phyloP scores from a whole-genome alignment of 2,329 filamentous ascomycete genomes.

The Delphinella strobiligena region DNA sequence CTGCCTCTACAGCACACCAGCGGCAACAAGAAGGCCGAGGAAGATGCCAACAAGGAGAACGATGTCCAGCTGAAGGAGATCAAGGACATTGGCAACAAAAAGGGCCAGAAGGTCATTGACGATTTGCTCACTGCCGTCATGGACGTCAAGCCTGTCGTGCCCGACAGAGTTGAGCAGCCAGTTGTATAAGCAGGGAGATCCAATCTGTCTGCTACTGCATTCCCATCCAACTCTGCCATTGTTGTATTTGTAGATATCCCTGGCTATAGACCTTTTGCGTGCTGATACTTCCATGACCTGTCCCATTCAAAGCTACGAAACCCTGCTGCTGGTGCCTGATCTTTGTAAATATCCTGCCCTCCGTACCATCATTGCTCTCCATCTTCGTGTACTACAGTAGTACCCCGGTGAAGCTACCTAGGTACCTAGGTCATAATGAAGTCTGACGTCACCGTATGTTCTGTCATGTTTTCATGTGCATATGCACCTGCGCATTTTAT shows the following conservation, averaged over 20 bases:
- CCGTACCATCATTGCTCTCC: too few relatives aligned
- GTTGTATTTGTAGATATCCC: slow-evolving; percentile 9
- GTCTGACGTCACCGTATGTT: neutral
- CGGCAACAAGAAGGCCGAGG: slow-evolving; percentile 65
- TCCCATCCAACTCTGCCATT: neutral
- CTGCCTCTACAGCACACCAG: slow-evolving; percentile 59
- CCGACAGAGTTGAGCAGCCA: slow-evolving; percentile 28
- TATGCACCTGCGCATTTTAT: too few relatives aligned
- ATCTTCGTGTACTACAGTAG: too few relatives aligned
- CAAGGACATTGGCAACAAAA: slow-evolving; percentile 65
- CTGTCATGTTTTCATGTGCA: neutral
- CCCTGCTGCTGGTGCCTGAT: neutral
- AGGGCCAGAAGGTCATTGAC: slow-evolving; percentile 66
- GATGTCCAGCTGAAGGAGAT: slow-evolving; percentile 76
- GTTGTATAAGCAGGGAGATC: slow-evolving; percentile 10
- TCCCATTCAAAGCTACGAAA: neutral
- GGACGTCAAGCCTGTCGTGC: slow-evolving; percentile 63
- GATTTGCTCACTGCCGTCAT: slow-evolving; percentile 78
- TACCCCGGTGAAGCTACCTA: too few relatives aligned
- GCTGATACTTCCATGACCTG: neutral
- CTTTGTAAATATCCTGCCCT: too few relatives aligned
- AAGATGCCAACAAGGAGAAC: slow-evolving; percentile 66
- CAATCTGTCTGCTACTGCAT: neutral
- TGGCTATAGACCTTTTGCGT: slow-evolving; percentile 1
- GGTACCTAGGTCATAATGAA: too few relatives aligned